These are phyloP conservation scores for Phialophora chinensis DNA, from an alignment of 2,329 filamentous ascomycete species.

Conservation along the genomic window DNA sequence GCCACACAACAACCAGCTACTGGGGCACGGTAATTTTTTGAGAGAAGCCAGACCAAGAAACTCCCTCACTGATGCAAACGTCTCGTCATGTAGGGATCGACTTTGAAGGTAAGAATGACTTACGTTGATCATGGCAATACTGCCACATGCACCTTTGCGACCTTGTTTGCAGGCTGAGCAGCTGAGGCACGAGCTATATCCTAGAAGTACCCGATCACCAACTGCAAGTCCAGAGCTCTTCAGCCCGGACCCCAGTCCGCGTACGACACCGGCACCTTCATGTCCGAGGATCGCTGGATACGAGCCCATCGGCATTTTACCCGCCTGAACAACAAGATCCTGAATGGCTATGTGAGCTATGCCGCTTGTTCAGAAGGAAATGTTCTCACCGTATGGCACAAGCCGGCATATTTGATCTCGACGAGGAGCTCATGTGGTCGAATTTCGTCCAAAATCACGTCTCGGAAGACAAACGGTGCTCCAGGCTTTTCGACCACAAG, in stretches of 20 bases:
- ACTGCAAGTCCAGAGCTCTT: slow-evolving; percentile 69
- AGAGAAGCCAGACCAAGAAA: too few relatives aligned
- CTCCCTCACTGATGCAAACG: too few relatives aligned
- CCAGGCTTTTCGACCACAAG: slow-evolving; percentile 84
- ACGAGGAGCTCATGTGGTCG: slow-evolving; percentile 87
- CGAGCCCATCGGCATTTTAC: slow-evolving; percentile 29
- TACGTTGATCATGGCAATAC: slow-evolving; percentile 16
- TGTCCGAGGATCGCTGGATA: slow-evolving; percentile 71
- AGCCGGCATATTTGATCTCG: slow-evolving; percentile 85
- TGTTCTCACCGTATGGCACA: slow-evolving; percentile 80
- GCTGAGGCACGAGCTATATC: slow-evolving; percentile 30
- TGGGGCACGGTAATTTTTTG: too few relatives aligned
- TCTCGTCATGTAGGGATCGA: too few relatives aligned
- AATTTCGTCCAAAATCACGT: slow-evolving; percentile 72
- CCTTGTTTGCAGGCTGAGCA: slow-evolving; percentile 9
- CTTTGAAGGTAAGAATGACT: background rate
- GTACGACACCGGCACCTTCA: slow-evolving; percentile 60
- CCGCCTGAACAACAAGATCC: slow-evolving; percentile 42
- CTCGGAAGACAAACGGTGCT: slow-evolving; percentile 59
- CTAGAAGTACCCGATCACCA: slow-evolving; percentile 81
- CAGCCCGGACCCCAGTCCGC: slow-evolving; percentile 58
- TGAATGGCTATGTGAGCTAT: slow-evolving; percentile 11
- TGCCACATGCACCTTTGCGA: background rate
- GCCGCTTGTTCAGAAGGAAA: background rate
- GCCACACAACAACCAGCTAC: too few relatives aligned